Percentiles rank a stretch among this genome's conserved stretches.
phyloP scores from a whole-genome alignment of 139 green algal genomes.

The Chlamydomonas applanata region DNA sequence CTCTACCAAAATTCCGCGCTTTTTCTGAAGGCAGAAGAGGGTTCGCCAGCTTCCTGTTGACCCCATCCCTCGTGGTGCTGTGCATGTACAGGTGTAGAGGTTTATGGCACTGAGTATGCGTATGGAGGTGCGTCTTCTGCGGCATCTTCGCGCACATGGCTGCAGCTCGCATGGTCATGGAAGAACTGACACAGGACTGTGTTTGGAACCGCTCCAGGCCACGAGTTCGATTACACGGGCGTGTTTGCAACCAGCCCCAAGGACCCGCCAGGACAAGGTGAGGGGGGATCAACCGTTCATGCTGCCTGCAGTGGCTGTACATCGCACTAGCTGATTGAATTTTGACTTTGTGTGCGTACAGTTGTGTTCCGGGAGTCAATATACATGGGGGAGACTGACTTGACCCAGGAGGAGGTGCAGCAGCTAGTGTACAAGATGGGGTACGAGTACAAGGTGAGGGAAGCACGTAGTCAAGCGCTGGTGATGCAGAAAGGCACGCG shows the following conservation, averaged over 20 bases:
- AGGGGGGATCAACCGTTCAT: background rate
- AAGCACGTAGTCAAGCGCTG: no score
- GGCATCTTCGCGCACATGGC: background rate
- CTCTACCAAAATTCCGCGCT: no score
- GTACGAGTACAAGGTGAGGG: slow-evolving; percentile 52
- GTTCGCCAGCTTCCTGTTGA: slow-evolving; percentile 68
- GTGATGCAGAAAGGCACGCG: no score
- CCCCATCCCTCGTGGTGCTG: background rate
- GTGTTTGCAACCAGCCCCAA: slow-evolving; percentile 86
- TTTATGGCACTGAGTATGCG: slow-evolving; percentile 85
- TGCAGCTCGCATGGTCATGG: background rate
- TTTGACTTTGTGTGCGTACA: slow-evolving; percentile 13
- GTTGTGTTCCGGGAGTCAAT: slow-evolving; percentile 69
- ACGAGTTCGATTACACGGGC: slow-evolving; percentile 85
- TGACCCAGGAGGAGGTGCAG: slow-evolving; percentile 68
- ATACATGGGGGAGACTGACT: slow-evolving; percentile 63
- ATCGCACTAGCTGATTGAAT: background rate
- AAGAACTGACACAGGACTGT: background rate
- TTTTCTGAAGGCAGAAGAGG: no score
- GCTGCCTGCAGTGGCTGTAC: background rate
- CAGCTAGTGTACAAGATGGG: slow-evolving; percentile 72
- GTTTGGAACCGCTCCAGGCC: slow-evolving; percentile 39
- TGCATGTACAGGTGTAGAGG: slow-evolving; percentile 77
- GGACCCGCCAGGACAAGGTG: slow-evolving; percentile 76
- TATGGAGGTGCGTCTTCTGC: slow-evolving; percentile 64